Base-by-base conservation (phyloP, 805 yeast species). In the Candida chilensis region DNA sequence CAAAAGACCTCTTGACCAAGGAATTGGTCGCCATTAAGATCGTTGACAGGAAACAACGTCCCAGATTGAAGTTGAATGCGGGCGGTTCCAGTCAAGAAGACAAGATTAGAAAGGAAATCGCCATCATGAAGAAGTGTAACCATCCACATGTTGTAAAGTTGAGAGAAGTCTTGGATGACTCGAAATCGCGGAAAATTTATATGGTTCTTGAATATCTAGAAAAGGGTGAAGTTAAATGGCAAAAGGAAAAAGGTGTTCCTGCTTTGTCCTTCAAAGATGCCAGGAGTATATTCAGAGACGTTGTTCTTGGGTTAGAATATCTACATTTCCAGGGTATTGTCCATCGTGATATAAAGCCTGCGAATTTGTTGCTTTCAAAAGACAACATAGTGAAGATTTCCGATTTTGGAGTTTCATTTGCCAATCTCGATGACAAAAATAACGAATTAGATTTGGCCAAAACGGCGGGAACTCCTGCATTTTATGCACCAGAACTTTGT, bases 381-480 rank as follows among this genome's bases (percentile, higher is more conserved):
- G 78, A 82, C 40, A 74, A 78, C 32, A 64, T 68, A 5, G 95
- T 88, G 16, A 92, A 92, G 54, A 92, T 90, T 24, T 78, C 94
- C n/a, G 98, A 90, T 58, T 92, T 90, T 57, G 97, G 98, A 16
- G 94, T 92, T 10, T 85, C 96, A 1, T 82, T 84, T 53, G 86
- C 90, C 1, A 47, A 42, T 34, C 64, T 56, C 17, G 75, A 72
- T 29, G 74, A 71, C 17, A 59, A 58, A 11, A 49, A 51, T 33
- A 48, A 49, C 34, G 96, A 87, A 37, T 60, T 77, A 33, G 96
- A 90, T 43, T 63, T 90, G 37, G 94, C 96, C 2, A 90, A 88
- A 52, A 90, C 97, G 0, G 97, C 94, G 1, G 98, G 97, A 4
- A 90, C 97, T 0, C 97, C 97, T 2, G 96, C 96, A 0, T 90